Percentiles rank a stretch among this genome's conserved stretches.
Evolutionary conservation across 129 eudicot genomes (phyloP).

Genomic region (Mikania micrantha): DNA sequence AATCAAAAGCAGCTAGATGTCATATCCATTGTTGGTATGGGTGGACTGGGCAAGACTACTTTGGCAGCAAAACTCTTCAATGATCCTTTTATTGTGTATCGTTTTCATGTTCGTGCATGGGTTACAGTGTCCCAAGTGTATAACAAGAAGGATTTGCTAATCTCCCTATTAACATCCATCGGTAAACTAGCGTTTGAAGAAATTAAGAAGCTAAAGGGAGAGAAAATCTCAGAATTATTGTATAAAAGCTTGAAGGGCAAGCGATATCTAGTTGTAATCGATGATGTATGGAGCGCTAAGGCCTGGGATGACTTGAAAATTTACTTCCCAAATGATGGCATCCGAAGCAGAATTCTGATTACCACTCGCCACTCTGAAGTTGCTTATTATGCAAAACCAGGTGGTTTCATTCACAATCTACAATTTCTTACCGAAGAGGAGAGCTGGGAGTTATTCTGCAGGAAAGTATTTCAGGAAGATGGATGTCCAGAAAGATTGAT

Average conservation of each 20-base stretch:
- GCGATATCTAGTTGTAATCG: slow-evolving; percentile 28
- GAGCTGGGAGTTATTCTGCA: slow-evolving; percentile 30
- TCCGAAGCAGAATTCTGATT: slow-evolving; percentile 29
- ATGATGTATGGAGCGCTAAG: slow-evolving; percentile 31
- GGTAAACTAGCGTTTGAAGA: background rate
- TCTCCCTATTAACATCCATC: slow-evolving; percentile 11
- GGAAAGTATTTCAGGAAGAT: slow-evolving; percentile 11
- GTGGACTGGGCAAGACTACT: slow-evolving; percentile 45
- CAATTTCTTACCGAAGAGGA: slow-evolving; percentile 9
- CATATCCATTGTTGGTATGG: slow-evolving; percentile 35
- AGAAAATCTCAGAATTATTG: slow-evolving; percentile 8
- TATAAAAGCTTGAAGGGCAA: slow-evolving; percentile 20
- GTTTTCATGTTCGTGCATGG: slow-evolving; percentile 33
- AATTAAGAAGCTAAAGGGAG: background rate
- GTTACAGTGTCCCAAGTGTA: slow-evolving; percentile 27
- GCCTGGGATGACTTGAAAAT: slow-evolving; percentile 30
- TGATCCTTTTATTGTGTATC: slow-evolving; percentile 8
- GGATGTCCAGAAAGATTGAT: slow-evolving; percentile 17
- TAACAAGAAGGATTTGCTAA: slow-evolving; percentile 11
- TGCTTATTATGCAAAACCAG: background rate
- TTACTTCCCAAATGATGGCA: slow-evolving; percentile 25
- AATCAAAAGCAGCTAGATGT: slow-evolving; percentile 18
- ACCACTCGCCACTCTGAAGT: slow-evolving; percentile 23
- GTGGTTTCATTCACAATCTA: background rate
- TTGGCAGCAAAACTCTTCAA: slow-evolving; percentile 30